These are phyloP conservation scores for Cytospora leucostoma DNA, from an alignment of 2,329 filamentous ascomycete species.

Conservation along the genomic window DNA sequence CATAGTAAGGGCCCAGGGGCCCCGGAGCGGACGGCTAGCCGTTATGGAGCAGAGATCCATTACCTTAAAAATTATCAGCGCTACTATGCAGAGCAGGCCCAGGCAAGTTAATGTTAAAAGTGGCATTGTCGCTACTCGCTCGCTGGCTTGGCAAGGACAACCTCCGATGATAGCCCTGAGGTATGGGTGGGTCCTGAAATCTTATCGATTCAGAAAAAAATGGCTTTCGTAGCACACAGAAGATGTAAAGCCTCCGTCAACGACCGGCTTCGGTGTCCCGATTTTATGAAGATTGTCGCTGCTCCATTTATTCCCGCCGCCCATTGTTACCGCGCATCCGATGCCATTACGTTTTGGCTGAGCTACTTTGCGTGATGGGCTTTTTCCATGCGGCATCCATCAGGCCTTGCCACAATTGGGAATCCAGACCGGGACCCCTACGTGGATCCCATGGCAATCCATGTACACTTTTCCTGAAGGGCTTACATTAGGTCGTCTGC, in stretches of 20 bases:
- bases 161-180: too few relatives aligned
- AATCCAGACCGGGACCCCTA: not conserved
- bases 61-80: not conserved
- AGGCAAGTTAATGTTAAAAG: not conserved
- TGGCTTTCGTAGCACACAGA: not conserved
- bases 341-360: slow-evolving; percentile 9
- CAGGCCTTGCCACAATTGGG: slow-evolving; percentile 3
- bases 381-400: not conserved
- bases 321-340: not conserved
- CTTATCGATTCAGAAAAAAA: too few relatives aligned
- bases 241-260: not conserved
- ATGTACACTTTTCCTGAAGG: not conserved
- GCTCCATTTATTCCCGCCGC: slow-evolving; percentile 9
- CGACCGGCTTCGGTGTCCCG: slow-evolving; percentile 6
- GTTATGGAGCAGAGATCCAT: too few relatives aligned
- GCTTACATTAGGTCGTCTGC: not conserved
- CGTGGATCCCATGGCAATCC: not conserved
- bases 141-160: too few relatives aligned
- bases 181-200: too few relatives aligned
- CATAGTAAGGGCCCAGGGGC: not conserved
- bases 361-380: slow-evolving; percentile 8
- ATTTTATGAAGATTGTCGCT: slow-evolving; percentile 2
- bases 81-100: not conserved
- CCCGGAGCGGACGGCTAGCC: too few relatives aligned
- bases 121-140: not conserved